Base-by-base conservation (phyloP, 768 basidiomycete species). In the Termitomyces sp. region DNA sequence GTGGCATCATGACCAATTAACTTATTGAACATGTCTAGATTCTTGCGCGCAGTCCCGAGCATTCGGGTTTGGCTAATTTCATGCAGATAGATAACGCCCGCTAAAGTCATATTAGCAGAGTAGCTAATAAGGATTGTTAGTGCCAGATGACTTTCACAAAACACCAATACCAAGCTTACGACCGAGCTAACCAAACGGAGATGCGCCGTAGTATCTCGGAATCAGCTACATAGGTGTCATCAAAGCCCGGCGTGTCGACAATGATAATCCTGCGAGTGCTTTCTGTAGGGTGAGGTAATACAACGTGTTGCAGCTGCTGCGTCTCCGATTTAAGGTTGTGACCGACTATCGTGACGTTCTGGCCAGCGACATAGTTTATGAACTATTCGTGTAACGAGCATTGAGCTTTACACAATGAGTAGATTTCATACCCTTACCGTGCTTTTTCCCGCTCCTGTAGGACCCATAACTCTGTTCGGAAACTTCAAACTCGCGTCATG, bases 41-140 rank as follows among this genome's bases (percentile, higher is more conserved):
- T 64, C 25, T 62, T 60, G n/a, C 64, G 62, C 9, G 68, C 65
- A 17, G 70, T 68, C 34, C 66, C 62, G 8, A 60, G 64, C 55
- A 65, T 66, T 29, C 64, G 52, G 66, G 65, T 68, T 64, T 68
- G 56, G 49, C 59, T 65, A 46, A 67, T 67, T 20, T 64, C 63
- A 52, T 65, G 63, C 47, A 67, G 55, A 43, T 67, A 67, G 37
- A 67, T 60, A 55, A 67, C 61, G 14, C 63, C 66, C 20, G 61
- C 56, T 11, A 67, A 45, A 40, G 38, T 61, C 56, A 63, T 62
- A 47, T 67, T 65, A 7, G 57, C 60, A 36, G 47, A 59, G 29
- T 65, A 65, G n/a, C 63, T 65, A 57, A 14, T 10, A 43, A 37
- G 17, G 4, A 29, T 48, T 14, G 14, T 40, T 25, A 58, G 17